phyloP scores from a whole-genome alignment of 495 filamentous ascomycete species.

The Aspergillus nanangensis region DNA sequence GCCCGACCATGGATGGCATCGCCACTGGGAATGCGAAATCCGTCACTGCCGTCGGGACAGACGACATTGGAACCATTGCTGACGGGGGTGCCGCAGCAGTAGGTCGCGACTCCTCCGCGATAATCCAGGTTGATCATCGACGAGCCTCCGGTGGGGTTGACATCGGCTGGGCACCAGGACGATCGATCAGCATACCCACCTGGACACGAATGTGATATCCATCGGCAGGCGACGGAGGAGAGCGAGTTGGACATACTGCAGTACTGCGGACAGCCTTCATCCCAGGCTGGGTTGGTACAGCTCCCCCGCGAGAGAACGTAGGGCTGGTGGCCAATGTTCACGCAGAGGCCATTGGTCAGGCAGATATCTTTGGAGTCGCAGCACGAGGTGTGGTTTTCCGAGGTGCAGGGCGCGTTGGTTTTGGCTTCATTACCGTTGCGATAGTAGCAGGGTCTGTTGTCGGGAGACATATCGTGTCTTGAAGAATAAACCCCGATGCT shows the following conservation, averaged over 20 bases:
- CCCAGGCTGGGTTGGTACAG: constrained; percentile 26
- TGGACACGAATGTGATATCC: no score
- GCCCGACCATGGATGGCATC: constrained; percentile 15
- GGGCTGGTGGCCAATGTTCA: constrained; percentile 14
- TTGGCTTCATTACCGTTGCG: no score
- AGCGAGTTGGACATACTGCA: constrained; percentile 6
- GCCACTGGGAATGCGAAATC: constrained; percentile 17
- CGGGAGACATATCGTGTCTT: no score
- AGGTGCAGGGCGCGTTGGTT: constrained; percentile 20
- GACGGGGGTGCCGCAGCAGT: constrained; percentile 28
- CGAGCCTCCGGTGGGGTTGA: constrained; percentile 13
- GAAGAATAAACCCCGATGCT: no score
- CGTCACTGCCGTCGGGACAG: constrained; percentile 14
- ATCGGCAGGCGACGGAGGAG: no score
- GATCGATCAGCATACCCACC: no score
- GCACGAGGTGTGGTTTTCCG: constrained; percentile 62
- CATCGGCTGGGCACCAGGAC: constrained; percentile 9
- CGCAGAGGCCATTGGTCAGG: constrained; percentile 36
- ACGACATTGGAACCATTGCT: constrained; percentile 7
- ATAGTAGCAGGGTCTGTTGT: no score
- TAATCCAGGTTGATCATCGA: constrained; percentile 23
- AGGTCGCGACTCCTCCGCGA: constrained; percentile 13
- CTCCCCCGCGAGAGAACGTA: constrained; percentile 17
- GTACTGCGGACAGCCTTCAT: constrained; percentile 9
- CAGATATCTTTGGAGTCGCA: constrained; percentile 72